Conservation (phyloP, 1,139 yeast species). For the Yamadazyma conglobata region DNA sequence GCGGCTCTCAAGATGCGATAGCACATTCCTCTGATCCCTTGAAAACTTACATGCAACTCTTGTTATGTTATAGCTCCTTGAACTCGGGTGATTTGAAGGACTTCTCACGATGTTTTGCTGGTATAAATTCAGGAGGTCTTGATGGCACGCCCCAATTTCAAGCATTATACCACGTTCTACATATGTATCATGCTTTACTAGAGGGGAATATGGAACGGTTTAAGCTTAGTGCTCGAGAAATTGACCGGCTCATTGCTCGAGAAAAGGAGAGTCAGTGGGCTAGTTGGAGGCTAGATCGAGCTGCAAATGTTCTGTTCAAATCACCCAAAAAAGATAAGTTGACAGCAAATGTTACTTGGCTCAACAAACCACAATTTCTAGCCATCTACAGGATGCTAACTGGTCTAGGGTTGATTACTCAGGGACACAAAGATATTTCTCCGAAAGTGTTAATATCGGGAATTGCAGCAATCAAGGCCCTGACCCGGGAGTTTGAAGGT, state of each 20-base stretch:
- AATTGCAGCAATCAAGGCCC: no score
- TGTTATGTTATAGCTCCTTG: no score
- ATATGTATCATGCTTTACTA: no score
- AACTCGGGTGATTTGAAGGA: no score
- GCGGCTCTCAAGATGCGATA: no score
- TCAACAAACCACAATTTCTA: slow-evolving; percentile 40
- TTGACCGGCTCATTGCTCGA: slow-evolving; percentile 24
- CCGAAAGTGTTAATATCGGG: slow-evolving; percentile 3
- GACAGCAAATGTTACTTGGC: slow-evolving; percentile 38
- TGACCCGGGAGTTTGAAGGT: no score
- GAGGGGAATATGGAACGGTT: not conserved
- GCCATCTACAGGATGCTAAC: slow-evolving; percentile 37
- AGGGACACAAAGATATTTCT: not conserved
- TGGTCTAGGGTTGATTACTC: slow-evolving; percentile 24
- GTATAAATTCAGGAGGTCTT: no score
- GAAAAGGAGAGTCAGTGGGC: slow-evolving; percentile 18
- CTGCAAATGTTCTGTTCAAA: not conserved
- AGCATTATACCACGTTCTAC: no score
- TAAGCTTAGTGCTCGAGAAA: slow-evolving; percentile 6
- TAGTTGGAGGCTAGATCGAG: slow-evolving; percentile 26
- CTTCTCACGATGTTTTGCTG: not conserved
- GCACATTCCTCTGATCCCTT: no score
- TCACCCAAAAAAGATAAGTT: no score
- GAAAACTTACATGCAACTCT: no score
- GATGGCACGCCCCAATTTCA: no score